A percentile compares a stretch with the other conserved stretches of the same genome.
Conservation (phyloP, 2,329 filamentous ascomycete species). For the Decorospora gaudefroyi region DNA sequence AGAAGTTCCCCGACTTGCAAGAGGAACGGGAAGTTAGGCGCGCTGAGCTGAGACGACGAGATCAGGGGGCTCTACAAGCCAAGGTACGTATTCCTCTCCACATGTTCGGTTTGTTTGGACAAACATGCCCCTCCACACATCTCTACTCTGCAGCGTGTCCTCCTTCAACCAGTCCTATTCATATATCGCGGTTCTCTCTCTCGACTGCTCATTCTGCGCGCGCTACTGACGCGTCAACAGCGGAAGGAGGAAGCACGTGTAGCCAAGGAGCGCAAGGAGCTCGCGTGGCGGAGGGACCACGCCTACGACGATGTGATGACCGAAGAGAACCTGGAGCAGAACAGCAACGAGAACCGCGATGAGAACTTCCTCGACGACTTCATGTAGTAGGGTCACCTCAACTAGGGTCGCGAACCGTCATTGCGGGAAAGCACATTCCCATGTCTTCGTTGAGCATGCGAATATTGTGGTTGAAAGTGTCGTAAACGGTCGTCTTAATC, state of each 20-base stretch:
- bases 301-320: conserved; percentile 92
- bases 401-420: conserved; percentile 37
- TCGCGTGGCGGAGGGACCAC: conserved; percentile 96
- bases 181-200: no score
- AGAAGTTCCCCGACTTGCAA: conserved; percentile 81
- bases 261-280: conserved; percentile 79
- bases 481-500: conserved; percentile 52
- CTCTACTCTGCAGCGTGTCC: no score
- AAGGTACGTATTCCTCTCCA: conserved; percentile 56
- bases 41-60: conserved; percentile 71
- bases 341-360: conserved; percentile 83
- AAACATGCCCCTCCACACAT: no score
- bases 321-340: conserved; percentile 75
- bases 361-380: conserved; percentile 88
- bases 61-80: conserved; percentile 65
- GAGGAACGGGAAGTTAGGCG: conserved; percentile 79
- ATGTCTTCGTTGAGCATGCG: conserved; percentile 75
- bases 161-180: no score
- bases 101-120: no score
- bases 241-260: conserved; percentile 76
- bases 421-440: conserved; percentile 60
- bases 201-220: no score
- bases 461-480: conserved; percentile 70
- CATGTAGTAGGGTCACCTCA: conserved; percentile 32
- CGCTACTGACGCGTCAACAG: conserved; percentile 50